Conservation (phyloP, 176 grass and related monocot species). For the Echinochloa phyllopogon region DNA sequence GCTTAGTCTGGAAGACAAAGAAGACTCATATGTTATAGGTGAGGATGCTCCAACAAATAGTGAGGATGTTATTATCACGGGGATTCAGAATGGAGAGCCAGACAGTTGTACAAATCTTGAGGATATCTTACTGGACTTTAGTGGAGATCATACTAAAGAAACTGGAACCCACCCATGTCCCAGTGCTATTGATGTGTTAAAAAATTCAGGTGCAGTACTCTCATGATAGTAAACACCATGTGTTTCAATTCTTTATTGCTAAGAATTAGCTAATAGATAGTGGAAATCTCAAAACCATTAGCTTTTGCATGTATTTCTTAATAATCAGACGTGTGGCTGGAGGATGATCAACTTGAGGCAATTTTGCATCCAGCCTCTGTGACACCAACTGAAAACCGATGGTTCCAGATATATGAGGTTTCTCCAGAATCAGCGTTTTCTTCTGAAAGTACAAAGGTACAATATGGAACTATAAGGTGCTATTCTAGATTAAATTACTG, state of each 20-base stretch:
- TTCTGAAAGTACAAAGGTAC: slow-evolving; percentile 88
- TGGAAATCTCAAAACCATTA: slow-evolving; percentile 1
- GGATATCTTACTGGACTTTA: slow-evolving; percentile 41
- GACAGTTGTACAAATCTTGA: slow-evolving; percentile 34
- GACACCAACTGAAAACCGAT: slow-evolving; percentile 45
- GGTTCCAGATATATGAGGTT: slow-evolving; percentile 66
- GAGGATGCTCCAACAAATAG: slow-evolving; percentile 39
- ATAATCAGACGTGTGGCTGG: slow-evolving; percentile 62
- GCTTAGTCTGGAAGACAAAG: slow-evolving; percentile 62
- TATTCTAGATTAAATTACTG: slow-evolving; percentile 10
- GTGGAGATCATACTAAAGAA: slow-evolving; percentile 40
- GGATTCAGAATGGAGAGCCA: slow-evolving; percentile 43
- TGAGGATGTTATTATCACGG: slow-evolving; percentile 8
- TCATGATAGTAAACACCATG: neutral
- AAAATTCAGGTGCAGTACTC: slow-evolving; percentile 62
- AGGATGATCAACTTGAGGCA: slow-evolving; percentile 66
- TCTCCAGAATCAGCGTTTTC: slow-evolving; percentile 85
- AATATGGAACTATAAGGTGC: neutral
- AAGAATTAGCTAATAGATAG: slow-evolving; percentile 24
- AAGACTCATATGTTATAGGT: neutral
- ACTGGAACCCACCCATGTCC: slow-evolving; percentile 19
- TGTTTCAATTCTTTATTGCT: slow-evolving; percentile 25
- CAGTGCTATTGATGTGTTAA: slow-evolving; percentile 63
- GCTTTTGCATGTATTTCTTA: slow-evolving; percentile 34
- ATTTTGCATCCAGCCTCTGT: slow-evolving; percentile 42